Evolutionary conservation across 306 rosid genomes (phyloP).

Genomic region (Acmispon strigosus): DNA sequence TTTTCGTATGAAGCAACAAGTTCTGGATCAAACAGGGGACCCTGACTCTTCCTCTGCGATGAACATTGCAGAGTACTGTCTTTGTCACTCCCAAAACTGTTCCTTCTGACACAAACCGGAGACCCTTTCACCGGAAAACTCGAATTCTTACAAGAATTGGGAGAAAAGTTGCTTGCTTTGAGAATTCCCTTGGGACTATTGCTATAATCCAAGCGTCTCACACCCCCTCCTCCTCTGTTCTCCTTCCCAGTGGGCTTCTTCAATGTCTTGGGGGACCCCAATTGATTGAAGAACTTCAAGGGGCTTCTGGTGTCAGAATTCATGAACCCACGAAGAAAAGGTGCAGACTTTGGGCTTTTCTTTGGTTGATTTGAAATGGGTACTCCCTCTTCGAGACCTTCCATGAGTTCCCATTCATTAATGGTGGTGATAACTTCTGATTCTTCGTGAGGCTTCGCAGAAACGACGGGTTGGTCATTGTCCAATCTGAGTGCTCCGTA

Average conservation of each 20-base stretch:
- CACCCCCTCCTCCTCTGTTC: slow-evolving; percentile 38
- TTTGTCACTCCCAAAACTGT: slow-evolving; percentile 47
- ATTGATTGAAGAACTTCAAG: slow-evolving; percentile 59
- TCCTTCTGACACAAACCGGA: slow-evolving; percentile 31
- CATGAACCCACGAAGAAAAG: slow-evolving; percentile 60
- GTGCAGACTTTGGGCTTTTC: slow-evolving; percentile 61
- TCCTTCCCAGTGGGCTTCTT: slow-evolving; percentile 62
- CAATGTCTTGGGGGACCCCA: slow-evolving; percentile 59
- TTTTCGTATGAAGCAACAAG: slow-evolving; percentile 65
- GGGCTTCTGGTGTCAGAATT: slow-evolving; percentile 58
- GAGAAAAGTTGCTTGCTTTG: slow-evolving; percentile 31
- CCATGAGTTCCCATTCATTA: slow-evolving; percentile 97
- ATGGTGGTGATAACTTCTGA: slow-evolving; percentile 65
- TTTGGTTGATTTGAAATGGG: slow-evolving; percentile 43
- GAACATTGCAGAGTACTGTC: too few relatives aligned
- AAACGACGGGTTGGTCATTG: neutral
- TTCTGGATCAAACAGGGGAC: slow-evolving; percentile 82
- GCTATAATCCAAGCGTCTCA: slow-evolving; percentile 55
- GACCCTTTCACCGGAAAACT: slow-evolving; percentile 46
- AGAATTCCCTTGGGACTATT: slow-evolving; percentile 57
- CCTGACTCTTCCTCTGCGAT: slow-evolving; percentile 29
- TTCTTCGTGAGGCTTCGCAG: slow-evolving; percentile 36
- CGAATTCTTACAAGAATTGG: slow-evolving; percentile 20
- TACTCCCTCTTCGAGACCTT: slow-evolving; percentile 76
- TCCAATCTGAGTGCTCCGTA: slow-evolving; percentile 79